Base-by-base conservation (phyloP, 2,329 filamentous ascomycete species). In the Phialophora macrospora region DNA sequence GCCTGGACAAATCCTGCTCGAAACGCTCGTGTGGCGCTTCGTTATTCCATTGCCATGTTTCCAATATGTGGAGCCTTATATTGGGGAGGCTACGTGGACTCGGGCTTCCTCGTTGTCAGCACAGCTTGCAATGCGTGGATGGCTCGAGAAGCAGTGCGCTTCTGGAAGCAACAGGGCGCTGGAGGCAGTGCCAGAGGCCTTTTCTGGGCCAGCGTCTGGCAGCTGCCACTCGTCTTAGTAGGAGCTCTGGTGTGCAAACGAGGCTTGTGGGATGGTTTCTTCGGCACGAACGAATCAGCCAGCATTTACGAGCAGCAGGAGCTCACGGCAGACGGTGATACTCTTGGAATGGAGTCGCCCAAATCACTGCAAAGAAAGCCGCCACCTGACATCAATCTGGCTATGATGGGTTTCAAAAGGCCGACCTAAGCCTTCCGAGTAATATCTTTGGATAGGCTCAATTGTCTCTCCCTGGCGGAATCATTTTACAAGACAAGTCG, bases 181-280 rank as follows among this genome's bases (percentile, higher is more conserved):
- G 88, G 89, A 72, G 93, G 93, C 1, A 92, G 86, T 20, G 93
- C 95, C 1, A 85, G 92, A 63, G 89, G 90, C 0, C 78, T 99
- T 60, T 99, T 99, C 78, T 99, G 95, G 95, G 93, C 95, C 1
- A 97, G 92, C 76, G 92, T 99, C 9, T 98, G 94, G 95, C 93
- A 97, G 80, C 78, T 99, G 55, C 95, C 95, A 0, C 90, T 90
- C 28, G 85, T 98, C 49, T 87, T 99, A 83, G 92, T 97, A 55
- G 81, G 97, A 67, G 94, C 93, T 2, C 89, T 98, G 78, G 86
- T 90, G 62, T 92, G 96, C 78, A 99, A 99, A 85, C 96, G 93
- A 80, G 94, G 93, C 0, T 84, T 97, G 79, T 95, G 92, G 92
- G 85, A 88, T 69, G 85, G 93, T 17, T 86, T 94, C n/a, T 94